A percentile compares a stretch with the other conserved stretches of the same genome.
phyloP scores from a whole-genome alignment of 495 filamentous ascomycete genomes.

The Beverwykella pulmonaria region DNA sequence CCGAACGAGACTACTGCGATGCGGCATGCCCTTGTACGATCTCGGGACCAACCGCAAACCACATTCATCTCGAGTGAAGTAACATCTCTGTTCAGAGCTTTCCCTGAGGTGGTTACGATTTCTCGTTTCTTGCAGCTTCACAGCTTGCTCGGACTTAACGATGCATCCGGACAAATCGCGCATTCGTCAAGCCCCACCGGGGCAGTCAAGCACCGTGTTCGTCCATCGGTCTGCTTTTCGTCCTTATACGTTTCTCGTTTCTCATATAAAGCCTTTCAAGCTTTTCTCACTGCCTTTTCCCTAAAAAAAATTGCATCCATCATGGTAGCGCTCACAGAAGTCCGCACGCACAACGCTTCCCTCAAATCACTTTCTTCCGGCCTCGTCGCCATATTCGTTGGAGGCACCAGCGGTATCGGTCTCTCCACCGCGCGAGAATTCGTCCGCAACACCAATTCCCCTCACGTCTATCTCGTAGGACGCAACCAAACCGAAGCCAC shows the following conservation, averaged over 20 bases:
- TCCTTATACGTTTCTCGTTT: background rate
- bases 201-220: too few relatives aligned
- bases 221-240: background rate
- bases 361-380: constrained; percentile 51
- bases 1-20: too few relatives aligned
- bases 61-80: too few relatives aligned
- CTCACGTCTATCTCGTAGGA: constrained; percentile 49
- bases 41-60: too few relatives aligned
- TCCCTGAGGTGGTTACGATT: too few relatives aligned
- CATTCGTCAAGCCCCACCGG: background rate
- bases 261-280: background rate
- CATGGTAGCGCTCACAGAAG: constrained; percentile 52
- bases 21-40: too few relatives aligned
- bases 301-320: background rate
- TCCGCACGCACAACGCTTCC: constrained; percentile 50
- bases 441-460: constrained; percentile 43
- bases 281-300: background rate
- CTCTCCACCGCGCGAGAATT: constrained; percentile 50
- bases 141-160: background rate
- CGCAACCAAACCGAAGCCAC: constrained; percentile 46
- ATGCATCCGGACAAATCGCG: background rate
- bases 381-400: constrained; percentile 58
- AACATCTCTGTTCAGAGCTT: too few relatives aligned
- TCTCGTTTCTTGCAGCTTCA: too few relatives aligned
- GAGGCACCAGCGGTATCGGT: constrained; percentile 52